Evolutionary conservation across 2,329 filamentous ascomycete species (phyloP), one percentile per base, ranked within the genome.

Genomic region (Teratosphaeriaceae sp.): DNA sequence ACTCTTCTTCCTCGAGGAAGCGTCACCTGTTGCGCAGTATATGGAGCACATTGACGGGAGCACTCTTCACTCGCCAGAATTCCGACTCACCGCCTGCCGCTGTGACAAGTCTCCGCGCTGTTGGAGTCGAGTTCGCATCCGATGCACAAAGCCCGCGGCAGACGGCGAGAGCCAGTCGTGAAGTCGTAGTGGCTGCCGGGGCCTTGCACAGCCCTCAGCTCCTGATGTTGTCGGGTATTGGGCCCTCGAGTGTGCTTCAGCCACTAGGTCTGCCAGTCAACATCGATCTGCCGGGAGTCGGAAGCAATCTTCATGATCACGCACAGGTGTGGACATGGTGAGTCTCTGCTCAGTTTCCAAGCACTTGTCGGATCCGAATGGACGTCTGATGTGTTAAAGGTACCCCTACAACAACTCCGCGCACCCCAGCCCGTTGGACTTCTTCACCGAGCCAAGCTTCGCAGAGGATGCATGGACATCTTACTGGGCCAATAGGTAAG

Each of bases 231-330:
- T 61, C 58, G n/a, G 80, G 81, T 13, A 70, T 84, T 19, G 80
- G 80, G 0, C 78, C 78, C 0, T 54, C 63, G 6, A 53, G 63
- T 0, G 70, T 78, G 48, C 68, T 84, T 2, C 48, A 67, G 15
- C 13, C 19, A 2, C 39, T 48, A 5, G 60, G 65, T 13, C 81
- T 84, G 46, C 56, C 68, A 2, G 61, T 75, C 1, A 51, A 80
- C 13, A 65, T 73, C 3, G 69, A 82, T 46, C 74, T 79, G 0
- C 72, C 75, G 1, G 77, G 81, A 26, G 79, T 85, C 2, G 81
- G 81, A 2, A 73, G 72, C 48, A 80, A 84, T 58, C 66, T 85
- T 0, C 68, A 80, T 44, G 79, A 85, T 53, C 79, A 81, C 31
- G 46, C 48, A 13, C 50, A 54, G 39, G 49, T 52, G n/a, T 54